These are phyloP conservation scores for Actinidia arguta DNA, from an alignment of 179 eudicot genomes.

Conservation along the genomic window DNA sequence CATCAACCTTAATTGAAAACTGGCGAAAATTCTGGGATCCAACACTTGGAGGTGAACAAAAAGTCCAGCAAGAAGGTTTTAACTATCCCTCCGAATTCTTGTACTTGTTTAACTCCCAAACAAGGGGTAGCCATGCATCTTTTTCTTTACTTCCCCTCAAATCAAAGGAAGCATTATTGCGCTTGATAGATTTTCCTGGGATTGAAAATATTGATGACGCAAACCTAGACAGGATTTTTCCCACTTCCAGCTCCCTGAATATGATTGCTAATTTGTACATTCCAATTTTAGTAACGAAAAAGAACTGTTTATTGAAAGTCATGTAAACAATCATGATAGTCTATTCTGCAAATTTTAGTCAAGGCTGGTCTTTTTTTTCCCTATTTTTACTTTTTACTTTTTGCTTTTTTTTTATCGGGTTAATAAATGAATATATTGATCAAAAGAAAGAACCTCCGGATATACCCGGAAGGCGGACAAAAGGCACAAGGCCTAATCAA, in stretches of 20 bases:
- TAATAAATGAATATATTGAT: too few relatives aligned
- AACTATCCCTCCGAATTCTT: not conserved
- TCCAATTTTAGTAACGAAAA: not conserved
- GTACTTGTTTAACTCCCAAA: not conserved
- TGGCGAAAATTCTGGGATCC: too few relatives aligned
- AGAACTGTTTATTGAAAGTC: not conserved
- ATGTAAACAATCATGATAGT: not conserved
- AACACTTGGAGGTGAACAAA: not conserved
- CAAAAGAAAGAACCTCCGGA: too few relatives aligned
- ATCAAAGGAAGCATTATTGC: not conserved
- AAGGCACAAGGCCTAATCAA: too few relatives aligned
- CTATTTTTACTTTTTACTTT: too few relatives aligned
- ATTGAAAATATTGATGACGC: not conserved
- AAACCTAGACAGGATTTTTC: not conserved
- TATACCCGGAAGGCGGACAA: too few relatives aligned
- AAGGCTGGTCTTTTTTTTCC: not conserved
- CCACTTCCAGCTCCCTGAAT: not conserved
- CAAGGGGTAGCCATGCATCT: not conserved
- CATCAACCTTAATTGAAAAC: too few relatives aligned
- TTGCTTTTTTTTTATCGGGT: too few relatives aligned
- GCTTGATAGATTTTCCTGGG: too few relatives aligned
- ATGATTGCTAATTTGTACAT: not conserved
- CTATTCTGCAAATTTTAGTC: not conserved
- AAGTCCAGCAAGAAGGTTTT: not conserved
- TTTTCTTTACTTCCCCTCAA: not conserved